A percentile compares a stretch with the other conserved stretches of the same genome.
phyloP scores from a whole-genome alignment of 2,329 filamentous ascomycete genomes.

The Eutypa lata region DNA sequence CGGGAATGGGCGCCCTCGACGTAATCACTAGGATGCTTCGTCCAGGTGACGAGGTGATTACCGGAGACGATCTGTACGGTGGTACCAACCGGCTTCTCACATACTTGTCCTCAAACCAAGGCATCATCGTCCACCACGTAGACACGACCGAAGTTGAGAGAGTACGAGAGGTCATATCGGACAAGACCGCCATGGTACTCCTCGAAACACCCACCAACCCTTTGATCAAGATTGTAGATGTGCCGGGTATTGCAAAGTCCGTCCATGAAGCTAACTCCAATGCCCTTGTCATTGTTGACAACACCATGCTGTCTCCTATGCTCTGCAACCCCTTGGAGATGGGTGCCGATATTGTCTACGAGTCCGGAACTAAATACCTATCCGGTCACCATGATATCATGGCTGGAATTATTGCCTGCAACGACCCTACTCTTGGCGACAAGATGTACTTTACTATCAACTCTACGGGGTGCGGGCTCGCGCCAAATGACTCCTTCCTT shows the following conservation, averaged over 20 bases:
- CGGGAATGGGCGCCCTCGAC: constrained; percentile 95
- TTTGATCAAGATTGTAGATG: constrained; percentile 95
- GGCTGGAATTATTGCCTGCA: constrained; percentile 93
- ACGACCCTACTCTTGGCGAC: constrained; percentile 77
- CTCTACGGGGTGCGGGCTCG: constrained; percentile 87
- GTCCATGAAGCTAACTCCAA: constrained; percentile 75
- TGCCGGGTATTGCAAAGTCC: constrained; percentile 71
- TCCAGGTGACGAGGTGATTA: constrained; percentile 94
- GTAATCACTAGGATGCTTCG: constrained; percentile 89
- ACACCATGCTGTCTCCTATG: constrained; percentile 97
- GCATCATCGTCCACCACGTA: constrained; percentile 92
- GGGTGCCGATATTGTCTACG: constrained; percentile 94
- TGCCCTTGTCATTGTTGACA: constrained; percentile 88
- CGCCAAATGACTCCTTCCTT: constrained; percentile 94
- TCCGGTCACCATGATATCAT: constrained; percentile 98
- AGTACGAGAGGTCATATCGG: constrained; percentile 65
- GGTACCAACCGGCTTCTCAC: constrained; percentile 92
- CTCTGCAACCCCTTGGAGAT: constrained; percentile 91
- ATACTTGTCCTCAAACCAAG: constrained; percentile 83
- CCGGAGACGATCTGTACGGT: constrained; percentile 94
- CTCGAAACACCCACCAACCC: constrained; percentile 97
- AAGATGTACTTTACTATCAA: constrained; percentile 97
- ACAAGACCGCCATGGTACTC: constrained; percentile 91
- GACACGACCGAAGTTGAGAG: constrained; percentile 80
- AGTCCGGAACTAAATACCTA: constrained; percentile 96